Conservation (phyloP, 2,329 filamentous ascomycete species). For the Amesomyces nigricolor region DNA sequence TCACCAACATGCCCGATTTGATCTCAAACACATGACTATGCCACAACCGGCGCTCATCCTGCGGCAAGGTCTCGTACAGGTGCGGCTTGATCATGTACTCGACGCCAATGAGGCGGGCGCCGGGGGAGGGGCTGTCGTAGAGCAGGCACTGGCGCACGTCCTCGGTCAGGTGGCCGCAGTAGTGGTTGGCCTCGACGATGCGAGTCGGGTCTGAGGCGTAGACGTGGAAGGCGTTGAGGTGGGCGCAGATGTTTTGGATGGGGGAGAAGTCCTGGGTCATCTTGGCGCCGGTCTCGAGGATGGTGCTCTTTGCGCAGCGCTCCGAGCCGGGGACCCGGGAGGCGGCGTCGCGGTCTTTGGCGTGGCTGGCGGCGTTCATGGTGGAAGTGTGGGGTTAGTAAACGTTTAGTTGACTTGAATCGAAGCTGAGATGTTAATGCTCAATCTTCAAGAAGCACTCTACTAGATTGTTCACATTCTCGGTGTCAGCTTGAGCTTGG, state of each 20-base stretch:
- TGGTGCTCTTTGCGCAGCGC: constrained; percentile 49
- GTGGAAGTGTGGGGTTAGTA: not conserved
- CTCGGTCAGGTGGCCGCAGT: constrained; percentile 69
- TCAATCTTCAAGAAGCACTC: not conserved
- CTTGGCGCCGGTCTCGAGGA: constrained; percentile 57
- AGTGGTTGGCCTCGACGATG: constrained; percentile 74
- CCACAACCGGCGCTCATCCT: constrained; percentile 69
- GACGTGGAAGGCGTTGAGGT: constrained; percentile 81
- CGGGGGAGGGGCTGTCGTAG: constrained; percentile 64
- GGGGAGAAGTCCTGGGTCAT: constrained; percentile 61
- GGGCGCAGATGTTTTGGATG: constrained; percentile 69
- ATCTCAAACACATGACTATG: constrained; percentile 73
- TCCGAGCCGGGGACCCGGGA: constrained; percentile 38
- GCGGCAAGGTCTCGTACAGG: constrained; percentile 60
- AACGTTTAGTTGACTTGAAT: not conserved
- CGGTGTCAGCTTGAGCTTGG: too few relatives aligned
- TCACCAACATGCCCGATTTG: constrained; percentile 72
- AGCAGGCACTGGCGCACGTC: constrained; percentile 81
- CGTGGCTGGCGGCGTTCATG: not conserved
- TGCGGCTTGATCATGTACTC: constrained; percentile 79
- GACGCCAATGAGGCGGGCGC: constrained; percentile 72
- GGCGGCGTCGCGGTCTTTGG: constrained; percentile 15
- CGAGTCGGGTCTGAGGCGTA: constrained; percentile 68
- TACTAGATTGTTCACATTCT: too few relatives aligned
- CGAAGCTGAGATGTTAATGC: not conserved